Base-by-base conservation (phyloP, 2,329 filamentous ascomycete genomes). In the Microascus cirrosus region DNA sequence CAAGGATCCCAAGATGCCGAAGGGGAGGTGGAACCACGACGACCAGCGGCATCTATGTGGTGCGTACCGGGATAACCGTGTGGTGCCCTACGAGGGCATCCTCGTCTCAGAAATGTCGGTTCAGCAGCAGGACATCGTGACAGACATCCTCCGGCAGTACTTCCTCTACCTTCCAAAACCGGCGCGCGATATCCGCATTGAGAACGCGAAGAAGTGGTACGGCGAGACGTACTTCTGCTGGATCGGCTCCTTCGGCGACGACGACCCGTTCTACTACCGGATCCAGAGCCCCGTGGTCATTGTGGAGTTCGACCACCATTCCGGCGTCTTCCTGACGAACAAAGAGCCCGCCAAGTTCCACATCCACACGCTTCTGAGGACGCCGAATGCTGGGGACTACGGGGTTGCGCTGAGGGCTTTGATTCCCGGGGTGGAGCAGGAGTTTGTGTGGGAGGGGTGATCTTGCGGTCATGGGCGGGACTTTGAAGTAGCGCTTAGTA, bases 251-350 rank as follows among this genome's bases (percentile, higher is more conserved):
- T 87, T 74, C 60, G 81, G 76, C 0, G 76, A 88, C 56, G 70
- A 80, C 0, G 87, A 91, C 67, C 75, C 88, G 0, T 93, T 89
- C 65, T 93, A 92, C 69, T 93, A 85, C 65, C 78, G 89, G 0
- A 79, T 93, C 3, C 88, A 93, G 69, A 90, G 82, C 62, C 87
- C 87, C 0, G 87, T 92, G 0, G 74, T 90, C 0, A 73, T 92
- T 1, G 74, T 86, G 56, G 89, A 93, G 74, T 89, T 93, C 64
- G 89, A 92, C 64, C 86, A 90, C 65, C 88, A 92, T 68, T 88
- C 83, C 0, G 87, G 88, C 0, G 88, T 92, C 0, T 92, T 91
- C 63, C 69, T 93, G 65, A 83, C 78, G 1, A 93, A 92, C 66
- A 75, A 76, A 55, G 81, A 88, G 69, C 88, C 88, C 0, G 84